Evolutionary conservation across 176 grass and related monocot species (phyloP).

Genomic region (Leersia perrieri): DNA sequence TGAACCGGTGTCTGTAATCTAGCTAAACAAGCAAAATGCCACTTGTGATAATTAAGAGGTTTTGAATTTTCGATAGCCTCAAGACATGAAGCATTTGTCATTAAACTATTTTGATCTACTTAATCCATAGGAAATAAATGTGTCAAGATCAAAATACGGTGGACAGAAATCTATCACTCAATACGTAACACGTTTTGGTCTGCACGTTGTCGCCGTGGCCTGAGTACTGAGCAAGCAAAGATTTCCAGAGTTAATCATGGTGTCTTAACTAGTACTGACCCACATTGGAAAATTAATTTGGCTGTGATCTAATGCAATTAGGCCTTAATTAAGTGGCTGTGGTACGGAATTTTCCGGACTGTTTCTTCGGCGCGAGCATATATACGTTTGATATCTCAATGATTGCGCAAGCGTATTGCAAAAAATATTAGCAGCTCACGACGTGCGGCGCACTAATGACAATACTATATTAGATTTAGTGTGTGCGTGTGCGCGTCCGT

Average conservation of each 20-base stretch:
- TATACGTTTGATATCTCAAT: conserved; percentile 13
- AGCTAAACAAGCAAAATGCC: not conserved
- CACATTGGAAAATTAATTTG: not conserved
- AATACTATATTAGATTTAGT: too few relatives aligned
- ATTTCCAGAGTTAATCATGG: conserved; percentile 1
- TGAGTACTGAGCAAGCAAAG: conserved; percentile 22
- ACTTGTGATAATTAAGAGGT: not conserved
- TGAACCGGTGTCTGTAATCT: not conserved
- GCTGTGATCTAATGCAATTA: not conserved
- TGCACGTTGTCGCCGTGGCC: conserved; percentile 31
- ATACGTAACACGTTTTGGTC: conserved; percentile 24
- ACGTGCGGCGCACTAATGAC: conserved; percentile 48
- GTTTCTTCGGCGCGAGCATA: conserved; percentile 9
- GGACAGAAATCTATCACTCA: not conserved
- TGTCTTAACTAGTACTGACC: not conserved
- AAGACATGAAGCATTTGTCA: not conserved
- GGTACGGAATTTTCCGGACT: conserved; percentile 7
- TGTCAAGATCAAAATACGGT: not conserved
- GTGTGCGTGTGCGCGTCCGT: not conserved
- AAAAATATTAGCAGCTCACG: not conserved
- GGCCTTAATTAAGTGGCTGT: not conserved
- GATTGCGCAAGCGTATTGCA: conserved; percentile 12
- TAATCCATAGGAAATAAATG: not conserved
- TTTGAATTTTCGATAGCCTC: not conserved
- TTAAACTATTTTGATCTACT: not conserved